These are phyloP conservation scores for Silene latifolia DNA, from an alignment of 148 eudicot genomes.

Conservation along the genomic window DNA sequence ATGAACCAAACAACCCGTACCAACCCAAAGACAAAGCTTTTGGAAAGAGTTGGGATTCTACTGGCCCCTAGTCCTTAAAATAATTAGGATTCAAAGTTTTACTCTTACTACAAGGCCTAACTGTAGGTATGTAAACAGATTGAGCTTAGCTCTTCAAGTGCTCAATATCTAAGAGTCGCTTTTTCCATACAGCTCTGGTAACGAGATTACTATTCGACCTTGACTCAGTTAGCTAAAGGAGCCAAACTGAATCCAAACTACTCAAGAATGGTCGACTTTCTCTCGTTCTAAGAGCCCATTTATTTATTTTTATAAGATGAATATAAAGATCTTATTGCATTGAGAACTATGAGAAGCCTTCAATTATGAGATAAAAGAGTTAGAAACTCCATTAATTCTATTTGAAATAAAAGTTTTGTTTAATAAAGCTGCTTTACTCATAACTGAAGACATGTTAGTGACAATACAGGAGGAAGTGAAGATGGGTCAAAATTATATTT, in stretches of 20 bases:
- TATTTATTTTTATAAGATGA: no score
- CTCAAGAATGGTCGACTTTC: not conserved
- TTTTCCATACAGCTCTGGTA: not conserved
- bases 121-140: no score
- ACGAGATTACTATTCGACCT: not conserved
- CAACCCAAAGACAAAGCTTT: not conserved
- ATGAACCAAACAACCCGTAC: not conserved
- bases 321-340: no score
- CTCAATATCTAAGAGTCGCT: not conserved
- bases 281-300: no score
- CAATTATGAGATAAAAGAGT: no score
- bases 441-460: no score
- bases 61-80: not conserved
- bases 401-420: no score
- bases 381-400: not conserved
- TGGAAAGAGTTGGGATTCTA: not conserved
- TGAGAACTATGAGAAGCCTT: no score
- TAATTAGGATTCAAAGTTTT: not conserved
- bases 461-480: not conserved
- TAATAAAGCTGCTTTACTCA: no score
- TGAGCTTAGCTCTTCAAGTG: not conserved
- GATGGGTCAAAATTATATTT: not conserved
- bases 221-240: not conserved
- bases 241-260: not conserved
- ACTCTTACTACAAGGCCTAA: not conserved